Base-by-base conservation (phyloP, 2,329 filamentous ascomycete species). In the Colletotrichum salicis region DNA sequence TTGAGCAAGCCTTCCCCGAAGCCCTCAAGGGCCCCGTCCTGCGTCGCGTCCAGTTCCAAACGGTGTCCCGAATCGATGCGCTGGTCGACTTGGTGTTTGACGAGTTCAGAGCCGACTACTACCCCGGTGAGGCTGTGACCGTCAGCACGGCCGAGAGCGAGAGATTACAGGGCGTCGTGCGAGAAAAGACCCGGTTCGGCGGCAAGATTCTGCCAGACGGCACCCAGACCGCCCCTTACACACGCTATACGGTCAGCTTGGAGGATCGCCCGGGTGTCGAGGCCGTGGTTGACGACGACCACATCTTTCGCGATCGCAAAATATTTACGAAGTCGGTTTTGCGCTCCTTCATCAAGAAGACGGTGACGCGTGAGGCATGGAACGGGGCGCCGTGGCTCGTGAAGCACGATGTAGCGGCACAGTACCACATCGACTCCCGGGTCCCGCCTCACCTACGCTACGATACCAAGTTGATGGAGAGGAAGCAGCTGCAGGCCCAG, bases 351-450 rank as follows among this genome's bases (percentile, higher is more conserved):
- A 94, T 99, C 74, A 97, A 97, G 80, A 95, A 97, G 81, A 96
- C 95, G 0, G 93, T 98, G n/a, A 93, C 92, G 2, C 87, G 96
- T 73, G 96, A 98, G 78, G 90, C 94, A 4, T 98, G 95, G 94
- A 96, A 91, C 72, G 96, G 96, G n/a, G 96, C 96, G 0, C 96
- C 96, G 0, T 99, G 96, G 96, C 85, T 97, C 67, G 96, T 98
- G 22, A 98, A 97, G 83, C 89, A 93, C 45, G 91, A 94, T 65
- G 91, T 97, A 71, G 96, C 96, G 1, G 90, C 90, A 57, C 88
- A 92, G 74, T 97, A 96, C 81, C 92, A 94, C 73, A 96, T 99
- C 74, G 92, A 94, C 73, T 95, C 91, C n/a, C 91, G 94, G 64
- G 90, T 98, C 13, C 96, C 96, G 7, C 88, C 91, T 63, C 92